A percentile compares a stretch with the other conserved stretches of the same genome.
Evolutionary conservation across 768 basidiomycete genomes (phyloP).

Genomic region (Leccinum truebloodii): DNA sequence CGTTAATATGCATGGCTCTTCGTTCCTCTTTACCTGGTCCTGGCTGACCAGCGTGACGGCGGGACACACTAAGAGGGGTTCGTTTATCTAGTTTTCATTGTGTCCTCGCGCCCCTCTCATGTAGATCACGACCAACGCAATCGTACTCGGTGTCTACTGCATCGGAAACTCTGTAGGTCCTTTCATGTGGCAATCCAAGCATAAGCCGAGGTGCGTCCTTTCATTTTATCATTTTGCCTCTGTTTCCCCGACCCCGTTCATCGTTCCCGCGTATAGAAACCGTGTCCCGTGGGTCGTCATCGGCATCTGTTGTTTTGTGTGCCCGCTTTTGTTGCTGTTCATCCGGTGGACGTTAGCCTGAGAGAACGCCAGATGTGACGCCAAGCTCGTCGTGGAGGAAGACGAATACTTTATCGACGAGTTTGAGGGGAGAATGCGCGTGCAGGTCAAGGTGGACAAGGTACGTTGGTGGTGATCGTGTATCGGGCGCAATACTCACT

Average conservation of each 20-base stretch:
- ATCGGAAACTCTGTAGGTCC: slow-evolving; percentile 68
- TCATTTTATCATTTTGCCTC: not conserved
- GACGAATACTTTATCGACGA: slow-evolving; percentile 53
- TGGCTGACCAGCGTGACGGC: slow-evolving; percentile 69
- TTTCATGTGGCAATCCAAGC: slow-evolving; percentile 74
- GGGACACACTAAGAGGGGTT: slow-evolving; percentile 63
- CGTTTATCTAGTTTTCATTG: slow-evolving; percentile 1
- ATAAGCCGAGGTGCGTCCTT: slow-evolving; percentile 57
- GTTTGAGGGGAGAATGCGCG: slow-evolving; percentile 48
- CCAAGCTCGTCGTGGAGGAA: slow-evolving; percentile 49
- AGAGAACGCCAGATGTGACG: slow-evolving; percentile 64
- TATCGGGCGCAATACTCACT: not conserved
- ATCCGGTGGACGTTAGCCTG: too few species aligned
- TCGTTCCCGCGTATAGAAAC: too few species aligned
- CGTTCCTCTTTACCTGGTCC: slow-evolving; percentile 52
- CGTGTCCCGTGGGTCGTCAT: slow-evolving; percentile 23
- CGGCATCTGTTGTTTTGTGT: too few species aligned
- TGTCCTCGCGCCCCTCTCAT: not conserved
- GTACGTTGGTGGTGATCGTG: slow-evolving; percentile 31
- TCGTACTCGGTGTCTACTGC: slow-evolving; percentile 72
- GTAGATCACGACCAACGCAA: slow-evolving; percentile 52
- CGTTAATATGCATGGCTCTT: slow-evolving; percentile 42
- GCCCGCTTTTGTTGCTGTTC: too few species aligned
- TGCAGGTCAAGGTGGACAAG: slow-evolving; percentile 63
- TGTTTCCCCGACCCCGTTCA: too few species aligned